Base-by-base conservation (phyloP, 2,329 filamentous ascomycete genomes). In the Escovopsis sp. region DNA sequence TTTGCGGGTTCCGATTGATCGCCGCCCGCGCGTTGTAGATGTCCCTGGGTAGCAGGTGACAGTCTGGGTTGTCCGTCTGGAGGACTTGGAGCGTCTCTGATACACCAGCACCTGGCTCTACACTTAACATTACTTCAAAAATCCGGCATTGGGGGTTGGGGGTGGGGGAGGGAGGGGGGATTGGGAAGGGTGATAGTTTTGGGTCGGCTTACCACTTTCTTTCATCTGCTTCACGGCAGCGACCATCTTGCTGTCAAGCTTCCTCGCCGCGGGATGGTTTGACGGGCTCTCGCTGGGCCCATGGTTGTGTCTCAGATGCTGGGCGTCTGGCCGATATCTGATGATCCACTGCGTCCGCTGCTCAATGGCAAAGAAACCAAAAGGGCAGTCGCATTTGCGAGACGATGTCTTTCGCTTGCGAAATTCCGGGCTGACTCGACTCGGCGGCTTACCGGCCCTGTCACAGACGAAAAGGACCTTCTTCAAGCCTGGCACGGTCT, bases 361-460 rank as follows among this genome's bases (percentile, higher is more conserved):
- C 51, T 79, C 74, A 27, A 79, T 73, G 37, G 74, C 74, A 43
- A 78, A 79, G 51, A 79, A 77, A n/a, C 74, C 74, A 50, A 79
- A 79, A 21, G 72, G 71, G 42, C 74, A 79, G 45, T 77, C 73
- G 46, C 74, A 78, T 47, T 79, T 79, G 31, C 74, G 64, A n/a
- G 73, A 78, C 8, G 74, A 76, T 1, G 74, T 79, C 48, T 74
- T 75, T 16, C 72, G 65, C 53, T 78, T 78, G 37, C 74, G 67
- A 41, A 69, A 66, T 52, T 78, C 74, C 2, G 73, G 70, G 42
- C 62, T 76, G n/a, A 75, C 72, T 5, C 70, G 65, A 36, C 62
- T 70, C 3, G 71, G 71, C 2, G 71, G 71, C 44, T 75, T 75
- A 29, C 74, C 74, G 4, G 73, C 73, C 37, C 73, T 65, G 47